Percentiles rank a stretch among this genome's conserved stretches.
phyloP scores from a whole-genome alignment of 306 rosid genomes.

The Quercus berberidifolia region DNA sequence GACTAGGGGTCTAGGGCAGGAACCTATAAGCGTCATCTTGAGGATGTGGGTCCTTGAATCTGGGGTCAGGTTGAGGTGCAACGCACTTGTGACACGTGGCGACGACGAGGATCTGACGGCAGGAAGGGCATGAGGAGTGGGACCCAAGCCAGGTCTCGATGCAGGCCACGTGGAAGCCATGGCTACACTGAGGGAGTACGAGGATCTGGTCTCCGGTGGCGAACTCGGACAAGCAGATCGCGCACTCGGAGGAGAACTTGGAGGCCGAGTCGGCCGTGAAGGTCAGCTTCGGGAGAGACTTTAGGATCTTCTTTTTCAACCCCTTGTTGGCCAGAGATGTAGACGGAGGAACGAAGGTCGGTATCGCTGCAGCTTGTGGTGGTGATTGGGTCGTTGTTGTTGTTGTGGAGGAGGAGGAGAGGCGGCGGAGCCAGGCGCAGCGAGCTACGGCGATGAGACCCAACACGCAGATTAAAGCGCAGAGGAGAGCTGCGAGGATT shows the following conservation, averaged over 20 bases:
- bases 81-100: slow-evolving; percentile 69
- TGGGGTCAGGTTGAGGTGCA: slow-evolving; percentile 38
- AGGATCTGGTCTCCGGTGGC: slow-evolving; percentile 67
- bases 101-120: slow-evolving; percentile 67
- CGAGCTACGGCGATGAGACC: slow-evolving; percentile 71
- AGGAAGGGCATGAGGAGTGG: slow-evolving; percentile 75
- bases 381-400: not conserved
- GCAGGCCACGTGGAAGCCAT: slow-evolving; percentile 66
- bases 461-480: slow-evolving; percentile 74
- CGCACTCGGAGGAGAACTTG: slow-evolving; percentile 60
- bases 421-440: slow-evolving; percentile 73
- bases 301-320: slow-evolving; percentile 64
- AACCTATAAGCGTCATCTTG: slow-evolving; percentile 45
- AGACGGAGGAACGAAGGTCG: slow-evolving; percentile 12
- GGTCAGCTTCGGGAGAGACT: slow-evolving; percentile 66
- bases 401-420: slow-evolving; percentile 29
- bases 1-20: slow-evolving; percentile 36
- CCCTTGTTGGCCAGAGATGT: slow-evolving; percentile 58
- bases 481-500: slow-evolving; percentile 75
- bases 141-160: slow-evolving; percentile 84
- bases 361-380: not conserved
- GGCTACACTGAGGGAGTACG: slow-evolving; percentile 78
- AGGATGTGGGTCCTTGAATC: slow-evolving; percentile 44
- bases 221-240: slow-evolving; percentile 68
- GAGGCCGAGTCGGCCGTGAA: slow-evolving; percentile 46